phyloP scores from a whole-genome alignment of 768 basidiomycete genomes.

The Austroboletus eburneus region DNA sequence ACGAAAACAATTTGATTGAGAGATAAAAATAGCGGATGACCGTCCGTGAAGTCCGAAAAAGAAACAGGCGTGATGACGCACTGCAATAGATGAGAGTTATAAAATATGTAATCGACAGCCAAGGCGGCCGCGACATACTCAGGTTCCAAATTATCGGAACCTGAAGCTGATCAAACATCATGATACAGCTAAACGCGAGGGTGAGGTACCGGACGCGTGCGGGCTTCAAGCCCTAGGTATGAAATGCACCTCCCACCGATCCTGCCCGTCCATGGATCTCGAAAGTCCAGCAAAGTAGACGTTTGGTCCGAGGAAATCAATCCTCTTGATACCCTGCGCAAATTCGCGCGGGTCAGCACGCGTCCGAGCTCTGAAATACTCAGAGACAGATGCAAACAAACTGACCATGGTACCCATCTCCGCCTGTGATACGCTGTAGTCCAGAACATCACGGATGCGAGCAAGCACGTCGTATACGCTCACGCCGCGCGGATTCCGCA shows the following conservation, averaged over 20 bases:
- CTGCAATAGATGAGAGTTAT: constrained; percentile 18
- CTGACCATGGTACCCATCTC: constrained; percentile 27
- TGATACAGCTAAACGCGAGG: background rate
- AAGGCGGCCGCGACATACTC: background rate
- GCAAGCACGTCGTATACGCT: constrained; percentile 27
- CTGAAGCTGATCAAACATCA: constrained; percentile 5
- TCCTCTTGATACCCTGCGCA: constrained; percentile 37
- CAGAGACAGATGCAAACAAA: constrained; percentile 18
- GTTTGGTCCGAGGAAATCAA: constrained; percentile 35
- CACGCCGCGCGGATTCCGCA: constrained; percentile 24
- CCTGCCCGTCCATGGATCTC: constrained; percentile 22
- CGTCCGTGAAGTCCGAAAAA: constrained; percentile 14
- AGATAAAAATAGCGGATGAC: constrained; percentile 3
- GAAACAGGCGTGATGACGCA: background rate
- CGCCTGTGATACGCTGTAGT: constrained; percentile 20
- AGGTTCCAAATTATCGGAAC: constrained; percentile 16
- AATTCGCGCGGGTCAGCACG: constrained; percentile 32
- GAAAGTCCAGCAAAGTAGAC: constrained; percentile 30
- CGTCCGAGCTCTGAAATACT: constrained; percentile 28
- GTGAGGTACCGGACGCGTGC: background rate
- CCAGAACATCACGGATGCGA: constrained; percentile 25
- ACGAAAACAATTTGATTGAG: constrained; percentile 7
- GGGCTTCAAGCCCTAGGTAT: constrained; percentile 12
- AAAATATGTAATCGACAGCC: constrained; percentile 6
- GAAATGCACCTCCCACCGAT: constrained; percentile 30